Conservation (phyloP, 2,329 filamentous ascomycete species). For the Acarospora socialis region DNA sequence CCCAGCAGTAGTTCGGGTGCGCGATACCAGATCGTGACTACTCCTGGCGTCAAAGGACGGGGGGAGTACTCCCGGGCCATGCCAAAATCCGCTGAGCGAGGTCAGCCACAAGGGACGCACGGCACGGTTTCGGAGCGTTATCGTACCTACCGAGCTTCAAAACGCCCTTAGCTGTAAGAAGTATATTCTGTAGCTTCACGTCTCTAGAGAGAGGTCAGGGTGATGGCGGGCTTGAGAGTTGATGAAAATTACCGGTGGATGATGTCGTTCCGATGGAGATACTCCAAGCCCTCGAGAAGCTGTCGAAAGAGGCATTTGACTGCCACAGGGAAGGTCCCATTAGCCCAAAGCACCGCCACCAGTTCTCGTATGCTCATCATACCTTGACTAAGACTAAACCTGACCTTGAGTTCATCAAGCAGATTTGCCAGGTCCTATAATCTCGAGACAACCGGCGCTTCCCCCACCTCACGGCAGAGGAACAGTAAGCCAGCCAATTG, state of each 20-base stretch:
- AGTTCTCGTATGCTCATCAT: constrained; percentile 4
- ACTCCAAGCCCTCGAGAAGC: constrained; percentile 25
- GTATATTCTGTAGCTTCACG: constrained; percentile 24
- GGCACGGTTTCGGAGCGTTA: not conserved
- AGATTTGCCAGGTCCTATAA: constrained; percentile 24
- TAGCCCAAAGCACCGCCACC: not conserved
- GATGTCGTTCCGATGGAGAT: constrained; percentile 23
- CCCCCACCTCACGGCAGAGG: constrained; percentile 16
- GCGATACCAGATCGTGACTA: constrained; percentile 98
- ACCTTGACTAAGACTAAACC: constrained; percentile 24
- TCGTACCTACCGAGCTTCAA: constrained; percentile 22
- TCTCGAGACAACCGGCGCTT: constrained; percentile 15
- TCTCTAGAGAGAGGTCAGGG: constrained; percentile 15
- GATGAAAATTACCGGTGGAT: constrained; percentile 20
- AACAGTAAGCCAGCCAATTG: constrained; percentile 22
- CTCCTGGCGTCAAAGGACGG: constrained; percentile 30
- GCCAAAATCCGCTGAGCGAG: constrained; percentile 21
- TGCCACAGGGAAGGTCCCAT: constrained; percentile 8
- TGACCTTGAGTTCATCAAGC: constrained; percentile 22
- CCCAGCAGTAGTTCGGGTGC: constrained; percentile 87
- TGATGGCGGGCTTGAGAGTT: constrained; percentile 3
- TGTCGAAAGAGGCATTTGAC: constrained; percentile 25
- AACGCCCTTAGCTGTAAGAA: constrained; percentile 22
- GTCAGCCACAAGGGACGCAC: not conserved
- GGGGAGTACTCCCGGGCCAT: constrained; percentile 22